Evolutionary conservation across 495 filamentous ascomycete genomes (phyloP).

Genomic region (Penicillium canescens): DNA sequence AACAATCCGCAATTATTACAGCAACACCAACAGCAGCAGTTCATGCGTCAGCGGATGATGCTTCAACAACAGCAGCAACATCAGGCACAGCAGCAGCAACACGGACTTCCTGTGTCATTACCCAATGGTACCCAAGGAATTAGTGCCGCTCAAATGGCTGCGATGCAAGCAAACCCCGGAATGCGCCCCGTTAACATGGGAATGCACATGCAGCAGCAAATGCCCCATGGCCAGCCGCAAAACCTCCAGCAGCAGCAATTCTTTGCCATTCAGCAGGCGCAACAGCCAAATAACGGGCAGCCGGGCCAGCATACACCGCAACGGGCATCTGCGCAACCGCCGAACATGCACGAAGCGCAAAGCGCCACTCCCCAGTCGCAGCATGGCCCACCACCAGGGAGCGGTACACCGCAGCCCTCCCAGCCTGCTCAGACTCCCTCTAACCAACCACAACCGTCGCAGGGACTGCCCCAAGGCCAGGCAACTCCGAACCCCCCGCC

Average conservation of each 20-base stretch:
- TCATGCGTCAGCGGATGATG: conserved; percentile 36
- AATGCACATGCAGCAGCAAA: conserved; percentile 50
- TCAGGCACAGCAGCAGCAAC: conserved; percentile 50
- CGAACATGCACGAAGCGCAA: conserved; percentile 47
- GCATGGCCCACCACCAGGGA: conserved; percentile 44
- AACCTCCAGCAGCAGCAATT: conserved; percentile 54
- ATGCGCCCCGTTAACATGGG: conserved; percentile 45
- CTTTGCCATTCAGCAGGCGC: conserved; percentile 38
- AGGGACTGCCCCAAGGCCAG: conserved; percentile 47
- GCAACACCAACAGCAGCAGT: conserved; percentile 44
- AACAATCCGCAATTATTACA: conserved; percentile 55
- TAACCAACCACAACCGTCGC: conserved; percentile 41
- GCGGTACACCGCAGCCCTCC: conserved; percentile 52
- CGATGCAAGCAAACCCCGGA: conserved; percentile 51
- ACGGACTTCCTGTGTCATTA: conserved; percentile 51
- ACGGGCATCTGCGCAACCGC: conserved; percentile 43
- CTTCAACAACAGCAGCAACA: conserved; percentile 43
- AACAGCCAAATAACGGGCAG: conserved; percentile 42
- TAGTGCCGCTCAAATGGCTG: conserved; percentile 54
- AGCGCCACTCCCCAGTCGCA: conserved; percentile 57
- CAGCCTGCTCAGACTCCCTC: conserved; percentile 43
- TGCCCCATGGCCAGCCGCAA: conserved; percentile 54
- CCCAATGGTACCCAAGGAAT: conserved; percentile 62
- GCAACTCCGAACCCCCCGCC: conserved; percentile 44
- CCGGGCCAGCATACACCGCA: conserved; percentile 50